A percentile compares a stretch with the other conserved stretches of the same genome.
phyloP scores from a whole-genome alignment of 768 basidiomycete genomes.

The Rhodosporidiobolus odoratus region DNA sequence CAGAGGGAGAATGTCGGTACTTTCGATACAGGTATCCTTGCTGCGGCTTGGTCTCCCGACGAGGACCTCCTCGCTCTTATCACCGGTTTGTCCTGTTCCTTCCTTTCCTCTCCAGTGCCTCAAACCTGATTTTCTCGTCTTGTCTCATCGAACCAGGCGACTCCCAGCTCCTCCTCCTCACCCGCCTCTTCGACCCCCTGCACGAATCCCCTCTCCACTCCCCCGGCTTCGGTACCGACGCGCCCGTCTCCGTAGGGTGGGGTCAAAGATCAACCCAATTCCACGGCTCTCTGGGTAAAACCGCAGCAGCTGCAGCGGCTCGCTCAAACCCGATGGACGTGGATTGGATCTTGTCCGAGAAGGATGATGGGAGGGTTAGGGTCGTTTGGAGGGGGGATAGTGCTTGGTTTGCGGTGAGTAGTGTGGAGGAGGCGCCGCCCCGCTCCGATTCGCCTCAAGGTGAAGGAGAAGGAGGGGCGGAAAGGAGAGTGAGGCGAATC shows the following conservation, averaged over 20 bases:
- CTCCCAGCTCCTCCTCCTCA: slow-evolving; percentile 79
- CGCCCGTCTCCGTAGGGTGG: slow-evolving; percentile 95
- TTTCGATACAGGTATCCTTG: slow-evolving; percentile 74
- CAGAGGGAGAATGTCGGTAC: slow-evolving; percentile 78
- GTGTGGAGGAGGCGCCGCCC: slow-evolving; percentile 53
- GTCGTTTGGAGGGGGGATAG: slow-evolving; percentile 95
- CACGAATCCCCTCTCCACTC: slow-evolving; percentile 70
- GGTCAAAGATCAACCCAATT: slow-evolving; percentile 96
- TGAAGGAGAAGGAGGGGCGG: slow-evolving; percentile 32
- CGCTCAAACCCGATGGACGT: slow-evolving; percentile 45
- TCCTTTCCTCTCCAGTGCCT: neutral
- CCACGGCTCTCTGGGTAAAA: slow-evolving; percentile 88
- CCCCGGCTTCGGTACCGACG: slow-evolving; percentile 74
- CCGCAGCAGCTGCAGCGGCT: slow-evolving; percentile 56
- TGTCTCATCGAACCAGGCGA: slow-evolving; percentile 53
- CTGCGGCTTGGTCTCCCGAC: slow-evolving; percentile 87
- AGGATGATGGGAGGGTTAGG: slow-evolving; percentile 65
- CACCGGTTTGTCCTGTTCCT: slow-evolving; percentile 56
- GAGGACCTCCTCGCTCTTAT: slow-evolving; percentile 75
- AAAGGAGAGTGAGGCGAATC: slow-evolving; percentile 53
- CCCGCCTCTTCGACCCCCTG: slow-evolving; percentile 77
- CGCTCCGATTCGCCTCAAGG: slow-evolving; percentile 15
- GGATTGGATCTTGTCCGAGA: slow-evolving; percentile 55
- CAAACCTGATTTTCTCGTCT: neutral
- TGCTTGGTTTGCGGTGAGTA: slow-evolving; percentile 76